Evolutionary conservation across 139 green algal genomes (phyloP), one percentile per base, ranked within the genome.

Genomic region (Micractinium sp.): DNA sequence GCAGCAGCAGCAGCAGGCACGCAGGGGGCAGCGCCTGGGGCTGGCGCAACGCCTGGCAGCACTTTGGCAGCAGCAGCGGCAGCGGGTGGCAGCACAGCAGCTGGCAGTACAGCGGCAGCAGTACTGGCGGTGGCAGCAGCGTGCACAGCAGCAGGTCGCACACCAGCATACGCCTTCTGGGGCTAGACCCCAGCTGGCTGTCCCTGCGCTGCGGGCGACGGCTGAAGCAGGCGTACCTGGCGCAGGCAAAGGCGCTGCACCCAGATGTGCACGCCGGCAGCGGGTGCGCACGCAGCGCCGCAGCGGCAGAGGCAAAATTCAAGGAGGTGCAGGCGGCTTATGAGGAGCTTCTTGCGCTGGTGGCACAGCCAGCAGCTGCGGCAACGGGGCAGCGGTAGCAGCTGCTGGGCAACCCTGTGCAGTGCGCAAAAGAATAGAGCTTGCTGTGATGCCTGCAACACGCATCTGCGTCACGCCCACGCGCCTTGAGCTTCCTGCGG

Each of bases 241-340:
- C 29, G 5, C 23, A 33, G 36, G 88, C 88, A 33, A 86, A 85
- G 82, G 41, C 29, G 3, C 41, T 56, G 25, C 88, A 91, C 77
- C 88, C 88, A 16, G 88, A 91, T 41, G 33, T 85, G 66, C 88
- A 91, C 33, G 33, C 53, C 1, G 63, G 56, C 38, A 16, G 38
- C 36, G 36, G 83, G 14, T 18, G 73, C 18, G 14, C 27, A 41
- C 20, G n/a, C 47, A 20, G 35, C 35, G 61, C 47, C 0, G 84
- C 82, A 2, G 76, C 56, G 16, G 88, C 82, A 15, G 83, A 89
- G 82, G 38, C 31, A 77, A 63, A 74, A 1, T 91, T 91, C 83
- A 88, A 91, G 53, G 31, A 85, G 14, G 77, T 82, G 53, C 83
- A 88, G 15, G 88, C 60, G 19, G 88, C 88, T 14, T 91, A 84